Evolutionary conservation across 441 rosid species (phyloP).

Genomic region (Daphne laureola): DNA sequence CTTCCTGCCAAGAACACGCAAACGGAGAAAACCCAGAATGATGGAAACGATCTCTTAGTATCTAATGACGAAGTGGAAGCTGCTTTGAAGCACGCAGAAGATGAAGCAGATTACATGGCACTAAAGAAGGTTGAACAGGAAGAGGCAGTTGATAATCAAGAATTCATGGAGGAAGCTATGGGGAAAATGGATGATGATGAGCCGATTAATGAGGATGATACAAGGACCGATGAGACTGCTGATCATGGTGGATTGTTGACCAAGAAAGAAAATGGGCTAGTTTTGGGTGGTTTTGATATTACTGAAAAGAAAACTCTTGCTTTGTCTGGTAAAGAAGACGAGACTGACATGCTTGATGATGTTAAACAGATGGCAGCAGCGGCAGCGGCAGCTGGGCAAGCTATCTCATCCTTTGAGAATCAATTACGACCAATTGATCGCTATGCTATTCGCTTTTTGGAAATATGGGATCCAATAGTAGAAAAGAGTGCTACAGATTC

Average conservation of each 20-base stretch:
- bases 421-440: slow-evolving; percentile 93
- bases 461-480: slow-evolving; percentile 95
- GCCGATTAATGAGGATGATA: slow-evolving; percentile 72
- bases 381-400: slow-evolving; percentile 93
- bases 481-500: slow-evolving; percentile 70
- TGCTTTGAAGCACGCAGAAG: slow-evolving; percentile 95
- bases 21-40: slow-evolving; percentile 39
- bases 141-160: slow-evolving; percentile 99
- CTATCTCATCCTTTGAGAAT: slow-evolving; percentile 80
- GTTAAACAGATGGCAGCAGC: slow-evolving; percentile 96
- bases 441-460: slow-evolving; percentile 83
- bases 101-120: slow-evolving; percentile 99
- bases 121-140: slow-evolving; percentile 96
- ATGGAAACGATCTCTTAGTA: slow-evolving; percentile 50
- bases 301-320: slow-evolving; percentile 53
- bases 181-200: slow-evolving; percentile 96
- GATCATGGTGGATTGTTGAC: slow-evolving; percentile 42
- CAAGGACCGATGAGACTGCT: slow-evolving; percentile 66
- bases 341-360: slow-evolving; percentile 83
- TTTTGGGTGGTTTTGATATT: slow-evolving; percentile 27
- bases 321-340: slow-evolving; percentile 71
- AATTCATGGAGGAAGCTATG: slow-evolving; percentile 91
- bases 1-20: slow-evolving; percentile 48
- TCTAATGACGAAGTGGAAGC: slow-evolving; percentile 98
- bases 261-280: slow-evolving; percentile 35